phyloP scores from a whole-genome alignment of 1,284 basidiomycete species.

The Microbotryomycetes sp. region DNA sequence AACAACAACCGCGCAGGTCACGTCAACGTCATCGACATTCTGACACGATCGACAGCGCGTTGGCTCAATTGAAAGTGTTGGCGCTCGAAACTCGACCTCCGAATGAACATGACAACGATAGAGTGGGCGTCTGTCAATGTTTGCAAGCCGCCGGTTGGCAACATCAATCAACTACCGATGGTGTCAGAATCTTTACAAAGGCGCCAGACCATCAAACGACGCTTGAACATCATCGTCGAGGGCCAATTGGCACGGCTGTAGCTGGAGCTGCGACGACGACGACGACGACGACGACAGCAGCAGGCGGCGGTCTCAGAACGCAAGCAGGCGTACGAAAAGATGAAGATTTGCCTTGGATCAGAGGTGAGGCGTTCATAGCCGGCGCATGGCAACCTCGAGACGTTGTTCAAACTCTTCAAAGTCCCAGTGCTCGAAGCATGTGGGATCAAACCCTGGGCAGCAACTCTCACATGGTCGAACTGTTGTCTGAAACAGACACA shows the following conservation, averaged over 20 bases:
- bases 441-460: conserved; percentile 22
- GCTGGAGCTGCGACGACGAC: conserved; percentile 1
- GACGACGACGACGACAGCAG: not conserved
- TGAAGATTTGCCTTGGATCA: conserved; percentile 25
- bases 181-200: conserved; percentile 18
- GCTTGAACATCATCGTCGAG: not conserved
- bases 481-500: conserved; percentile 11
- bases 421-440: not conserved
- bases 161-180: conserved; percentile 11
- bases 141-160: conserved; percentile 18
- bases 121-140: conserved; percentile 14
- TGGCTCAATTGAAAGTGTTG: conserved; percentile 5
- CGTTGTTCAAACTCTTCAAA: conserved; percentile 6
- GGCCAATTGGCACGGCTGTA: not conserved
- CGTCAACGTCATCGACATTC: not conserved
- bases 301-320: not conserved
- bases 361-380: conserved; percentile 28
- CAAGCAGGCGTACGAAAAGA: conserved; percentile 13
- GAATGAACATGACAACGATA: not conserved
- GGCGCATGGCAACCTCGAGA: conserved; percentile 25
- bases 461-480: conserved; percentile 7
- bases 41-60: not conserved
- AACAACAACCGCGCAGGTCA: too few relatives aligned
- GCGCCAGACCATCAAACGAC: not conserved
- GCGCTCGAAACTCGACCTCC: conserved; percentile 9